Base-by-base conservation (phyloP, 2,329 filamentous ascomycete genomes). In the Diaporthe sp. region DNA sequence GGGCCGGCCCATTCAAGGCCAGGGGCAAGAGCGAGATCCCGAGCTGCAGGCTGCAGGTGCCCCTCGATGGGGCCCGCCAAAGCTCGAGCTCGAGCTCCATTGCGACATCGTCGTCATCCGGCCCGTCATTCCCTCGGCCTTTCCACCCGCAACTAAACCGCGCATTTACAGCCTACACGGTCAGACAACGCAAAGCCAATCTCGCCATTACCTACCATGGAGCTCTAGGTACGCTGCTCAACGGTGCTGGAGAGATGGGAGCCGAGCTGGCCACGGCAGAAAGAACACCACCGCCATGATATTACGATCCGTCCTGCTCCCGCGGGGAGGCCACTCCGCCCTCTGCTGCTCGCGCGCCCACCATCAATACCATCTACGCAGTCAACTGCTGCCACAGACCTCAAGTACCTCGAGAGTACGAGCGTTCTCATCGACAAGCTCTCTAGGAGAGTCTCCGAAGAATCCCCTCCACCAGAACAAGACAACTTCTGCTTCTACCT, bases 291-390 rank as follows among this genome's bases (percentile, higher is more conserved):
- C 57, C 17, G 61, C 50, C 1, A 76, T 76, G 75, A 72, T 69
- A 69, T 52, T 67, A 58, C 69, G 75, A 47, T 60, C 72, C 47
- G 30, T 72, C 33, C 47, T 58, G 22, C 69, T 76, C 60, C 67
- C 57, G 50, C 71, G 61, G 25, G 47, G 45, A 28, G 74, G 64
- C 28, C 74, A 64, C 30, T 38, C 47, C 25, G 60, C 68, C 22
- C 40, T 70, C 15, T 57, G 68, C 68, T 70, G 30, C 68, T 72
- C 72, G 45, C 74, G 61, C 15, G n/a, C 72, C 13, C 38, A 64
- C 13, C 68, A 52, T 12, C 75, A 74, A 45, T 67, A 54, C 38
- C 75, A 71, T 40, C 60, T 54, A 19, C 72, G 52, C 42, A 71
- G 50, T 30, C 55, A 70, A 47, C 69, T 70, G 40, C 40, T 67